A percentile compares a stretch with the other conserved stretches of the same genome.
Conservation (phyloP, 371 early-diverging fungal genomes). For the Mortierella sp. region DNA sequence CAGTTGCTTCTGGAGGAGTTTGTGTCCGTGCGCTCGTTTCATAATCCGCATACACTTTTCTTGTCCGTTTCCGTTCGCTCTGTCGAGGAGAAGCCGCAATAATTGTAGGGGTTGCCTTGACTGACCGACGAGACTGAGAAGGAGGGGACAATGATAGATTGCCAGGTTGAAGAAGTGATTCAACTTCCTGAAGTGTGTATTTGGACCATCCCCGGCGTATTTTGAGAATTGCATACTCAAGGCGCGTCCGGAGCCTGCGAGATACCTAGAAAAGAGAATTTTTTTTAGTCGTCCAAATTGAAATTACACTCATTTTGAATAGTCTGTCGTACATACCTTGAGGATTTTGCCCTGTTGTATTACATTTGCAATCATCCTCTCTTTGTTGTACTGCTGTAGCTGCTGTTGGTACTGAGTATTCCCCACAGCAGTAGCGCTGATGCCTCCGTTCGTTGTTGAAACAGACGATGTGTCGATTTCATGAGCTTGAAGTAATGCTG, state of each 20-base stretch:
- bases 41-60: conserved; percentile 32
- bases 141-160: conserved; percentile 16
- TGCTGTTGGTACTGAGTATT: conserved; percentile 2
- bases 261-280: conserved; percentile 21
- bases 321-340: too few species aligned
- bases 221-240: conserved; percentile 49
- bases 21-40: background rate
- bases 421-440: background rate
- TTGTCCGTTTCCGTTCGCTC: conserved; percentile 29
- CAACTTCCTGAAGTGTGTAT: conserved; percentile 48
- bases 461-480: background rate
- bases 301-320: background rate
- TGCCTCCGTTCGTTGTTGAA: background rate
- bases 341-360: conserved; percentile 37
- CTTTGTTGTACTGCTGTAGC: conserved; percentile 12
- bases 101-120: background rate
- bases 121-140: background rate
- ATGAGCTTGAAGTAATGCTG: background rate
- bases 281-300: background rate
- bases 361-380: conserved; percentile 28
- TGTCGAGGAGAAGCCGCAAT: conserved; percentile 20
- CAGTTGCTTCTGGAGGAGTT: background rate
- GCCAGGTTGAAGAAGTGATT: conserved; percentile 27
- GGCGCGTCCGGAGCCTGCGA: conserved; percentile 40
- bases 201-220: conserved; percentile 55